Base-by-base conservation (phyloP, 139 green algal species). In the Nannochloris sp. region DNA sequence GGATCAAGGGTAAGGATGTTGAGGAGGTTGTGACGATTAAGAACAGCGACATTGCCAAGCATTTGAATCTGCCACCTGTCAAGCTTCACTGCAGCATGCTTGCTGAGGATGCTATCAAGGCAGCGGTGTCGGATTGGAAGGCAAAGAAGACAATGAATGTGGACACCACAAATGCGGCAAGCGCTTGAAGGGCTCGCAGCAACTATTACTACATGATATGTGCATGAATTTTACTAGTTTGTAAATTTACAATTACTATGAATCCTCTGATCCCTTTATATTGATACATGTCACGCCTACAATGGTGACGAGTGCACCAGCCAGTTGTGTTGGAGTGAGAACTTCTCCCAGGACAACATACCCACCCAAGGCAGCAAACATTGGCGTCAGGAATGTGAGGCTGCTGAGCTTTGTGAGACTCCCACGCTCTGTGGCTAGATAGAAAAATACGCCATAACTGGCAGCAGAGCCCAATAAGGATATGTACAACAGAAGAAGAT, bases 71-170 rank as follows among this genome's bases (percentile, higher is more conserved):
- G 61, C 93, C 93, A 2, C 93, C 94, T 2, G 93, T 98, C 36
- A 99, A 97, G 87, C 81, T 98, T 67, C 93, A 98, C 80, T 99
- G 93, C 87, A 89, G 75, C 59, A 99, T 99, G 93, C 84, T 99
- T 60, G 93, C 92, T 26, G 88, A 96, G 62, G 89, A 95, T 56
- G 89, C 88, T 3, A 96, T 94, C 72, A 89, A 90, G 71, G 92
- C 92, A 14, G 92, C 92, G 0, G 88, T 98, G n/a, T 91, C 89
- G 69, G 92, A 98, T 65, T 82, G 94, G 56, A 83, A 92, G 74
- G 77, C 68, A 1, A 96, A 95, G 80, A 65, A 79, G 1, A 66
- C 53, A 48, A 50, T 29, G 12, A 50, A 37, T 30, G n/a, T 25
- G 9, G 46, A 53, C 0, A 53, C 46, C n/a, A 53, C 16, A 23